Base-by-base conservation (phyloP, 106 monocot species). In the Gastrodia elata region DNA sequence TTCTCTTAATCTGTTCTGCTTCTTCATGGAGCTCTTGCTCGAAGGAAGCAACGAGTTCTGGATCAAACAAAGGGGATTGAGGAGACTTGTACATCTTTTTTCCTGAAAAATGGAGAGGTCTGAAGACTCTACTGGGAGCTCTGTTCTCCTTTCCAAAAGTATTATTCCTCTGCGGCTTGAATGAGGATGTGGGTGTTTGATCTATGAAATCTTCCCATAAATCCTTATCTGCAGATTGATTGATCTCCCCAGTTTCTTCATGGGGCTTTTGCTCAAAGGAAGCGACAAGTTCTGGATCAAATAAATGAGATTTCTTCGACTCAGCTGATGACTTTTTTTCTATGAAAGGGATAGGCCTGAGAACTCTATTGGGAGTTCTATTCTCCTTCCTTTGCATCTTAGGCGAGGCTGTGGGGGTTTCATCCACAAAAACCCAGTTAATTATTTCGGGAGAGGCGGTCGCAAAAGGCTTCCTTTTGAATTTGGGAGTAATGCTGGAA, bases 201-300 rank as follows among this genome's bases (percentile, higher is more conserved):
- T n/a, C n/a, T n/a, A n/a, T n/a, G n/a, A n/a, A n/a, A n/a, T n/a
- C n/a, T n/a, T n/a, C n/a, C n/a, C n/a, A n/a, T n/a, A n/a, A n/a
- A n/a, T n/a, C n/a, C n/a, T n/a, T n/a, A n/a, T n/a, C n/a, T n/a
- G n/a, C n/a, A n/a, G n/a, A n/a, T 81, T 75, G 77, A 77, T 88
- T 94, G 39, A 88, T 76, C 57, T 86, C 86, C 26, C 81, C 91
- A 11, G 57, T 77, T 57, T 89, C 88, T 38, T 74, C 56, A 10
- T 8, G 64, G 52, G 83, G 72, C 74, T 89, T 91, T 61, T 65
- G 81, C 79, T 94, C 94, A 5, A 89, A 74, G 26, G 87, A 84
- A 58, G 82, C 89, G 0, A 94, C 55, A 35, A 94, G 85, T 2
- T 89, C 94, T 8, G 94, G 94, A 71, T 95, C 94, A 48, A 96